These are phyloP conservation scores for Argentina anserina DNA, from an alignment of 306 rosid genomes.

Conservation along the genomic window DNA sequence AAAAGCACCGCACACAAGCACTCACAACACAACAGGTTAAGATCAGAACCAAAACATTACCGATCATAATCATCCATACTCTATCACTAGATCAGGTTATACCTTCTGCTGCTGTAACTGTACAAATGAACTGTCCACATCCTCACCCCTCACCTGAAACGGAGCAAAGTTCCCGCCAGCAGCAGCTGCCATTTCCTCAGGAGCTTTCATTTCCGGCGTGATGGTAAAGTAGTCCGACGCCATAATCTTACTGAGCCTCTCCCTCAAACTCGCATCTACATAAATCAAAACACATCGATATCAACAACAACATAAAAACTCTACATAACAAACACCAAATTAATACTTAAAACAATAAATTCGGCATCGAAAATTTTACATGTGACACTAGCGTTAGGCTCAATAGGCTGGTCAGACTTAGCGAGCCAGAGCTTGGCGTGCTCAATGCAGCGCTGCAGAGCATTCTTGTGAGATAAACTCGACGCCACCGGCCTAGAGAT, in stretches of 20 bases:
- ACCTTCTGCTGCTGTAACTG: conserved; percentile 69
- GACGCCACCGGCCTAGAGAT: conserved; percentile 79
- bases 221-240: conserved; percentile 81
- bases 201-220: conserved; percentile 85
- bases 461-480: conserved; percentile 77
- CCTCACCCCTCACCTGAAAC: conserved; percentile 63
- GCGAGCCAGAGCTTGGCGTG: conserved; percentile 88
- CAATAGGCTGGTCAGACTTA: conserved; percentile 62
- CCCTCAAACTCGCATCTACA: conserved; percentile 76
- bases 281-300: not conserved
- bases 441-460: conserved; percentile 71
- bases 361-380: conserved; percentile 33
- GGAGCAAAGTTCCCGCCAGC: conserved; percentile 69
- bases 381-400: conserved; percentile 54
- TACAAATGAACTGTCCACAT: conserved; percentile 50
- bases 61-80: not conserved
- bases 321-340: not conserved
- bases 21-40: too few relatives aligned
- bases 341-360: not conserved
- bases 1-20: not conserved
- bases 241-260: conserved; percentile 81
- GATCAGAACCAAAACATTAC: not conserved
- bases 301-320: not conserved
- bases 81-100: conserved; percentile 13
- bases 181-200: conserved; percentile 76